Evolutionary conservation across 2,329 filamentous ascomycete species (phyloP).

Genomic region (Plectosphaerella sp.): DNA sequence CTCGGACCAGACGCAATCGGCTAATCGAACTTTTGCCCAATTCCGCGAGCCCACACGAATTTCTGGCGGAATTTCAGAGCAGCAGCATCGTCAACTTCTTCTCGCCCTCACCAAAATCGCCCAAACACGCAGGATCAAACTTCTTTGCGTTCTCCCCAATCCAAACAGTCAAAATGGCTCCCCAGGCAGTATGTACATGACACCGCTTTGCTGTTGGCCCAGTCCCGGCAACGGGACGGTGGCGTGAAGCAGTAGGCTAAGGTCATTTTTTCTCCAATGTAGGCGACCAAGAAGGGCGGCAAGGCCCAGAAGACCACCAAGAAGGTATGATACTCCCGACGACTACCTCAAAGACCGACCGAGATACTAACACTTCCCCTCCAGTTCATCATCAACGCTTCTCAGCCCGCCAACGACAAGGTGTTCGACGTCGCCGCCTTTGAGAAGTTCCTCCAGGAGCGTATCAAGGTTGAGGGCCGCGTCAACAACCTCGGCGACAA

Average conservation of each 20-base stretch:
- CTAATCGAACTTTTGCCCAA: slow-evolving; percentile 1
- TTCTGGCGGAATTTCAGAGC: not conserved
- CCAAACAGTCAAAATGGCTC: slow-evolving; percentile 66
- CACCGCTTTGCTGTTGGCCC: slow-evolving; percentile 93
- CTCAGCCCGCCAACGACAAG: slow-evolving; percentile 97
- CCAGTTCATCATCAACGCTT: slow-evolving; percentile 97
- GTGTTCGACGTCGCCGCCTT: slow-evolving; percentile 99
- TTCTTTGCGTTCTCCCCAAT: slow-evolving; percentile 48
- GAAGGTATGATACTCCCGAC: slow-evolving; percentile 47
- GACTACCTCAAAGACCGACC: slow-evolving; percentile 31
- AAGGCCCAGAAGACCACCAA: slow-evolving; percentile 73
- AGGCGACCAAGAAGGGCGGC: slow-evolving; percentile 56
- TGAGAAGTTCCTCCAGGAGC: slow-evolving; percentile 99
- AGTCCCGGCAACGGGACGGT: slow-evolving; percentile 42
- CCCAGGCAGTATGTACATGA: slow-evolving; percentile 78
- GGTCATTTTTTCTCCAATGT: slow-evolving; percentile 52
- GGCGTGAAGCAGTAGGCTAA: slow-evolving; percentile 95
- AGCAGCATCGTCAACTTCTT: not conserved
- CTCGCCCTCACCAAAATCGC: slow-evolving; percentile 14
- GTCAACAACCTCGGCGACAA: slow-evolving; percentile 96
- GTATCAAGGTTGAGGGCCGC: slow-evolving; percentile 99
- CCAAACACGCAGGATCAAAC: slow-evolving; percentile 77
- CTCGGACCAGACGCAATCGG: not conserved
- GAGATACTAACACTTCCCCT: slow-evolving; percentile 25
- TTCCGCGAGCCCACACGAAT: slow-evolving; percentile 2